Evolutionary conservation across 2,329 filamentous ascomycete genomes (phyloP), one percentile per base, ranked within the genome.

Genomic region (Sporothrix phasma): DNA sequence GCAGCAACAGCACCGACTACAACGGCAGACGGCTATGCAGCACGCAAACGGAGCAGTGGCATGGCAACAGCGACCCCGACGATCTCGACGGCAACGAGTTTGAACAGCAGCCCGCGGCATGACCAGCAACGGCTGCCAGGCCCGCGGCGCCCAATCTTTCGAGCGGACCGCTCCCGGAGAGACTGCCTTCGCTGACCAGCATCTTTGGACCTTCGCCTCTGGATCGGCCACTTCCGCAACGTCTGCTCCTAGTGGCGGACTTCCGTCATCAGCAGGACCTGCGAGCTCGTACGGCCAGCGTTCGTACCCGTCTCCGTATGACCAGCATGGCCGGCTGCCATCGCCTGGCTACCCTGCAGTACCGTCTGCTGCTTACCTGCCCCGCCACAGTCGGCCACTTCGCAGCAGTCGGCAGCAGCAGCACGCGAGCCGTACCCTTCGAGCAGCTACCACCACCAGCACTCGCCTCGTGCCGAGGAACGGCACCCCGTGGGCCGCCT

Each of bases 131-230:
- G 54, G 39, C 56, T 19, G 49, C 24, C 64, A 69, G 54, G 34
- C 67, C 72, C 8, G 26, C 67, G 29, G 71, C 71, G 17, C n/a
- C 29, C 10, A n/a, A 11, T n/a, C 8, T 4, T 4, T 3, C 31
- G 26, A 53, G 49, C 68, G 56, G 51, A 24, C 51, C 51, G 11
- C 53, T 74, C 56, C 76, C 77, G 64, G 80, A 81, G 68, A 79
- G 82, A 68, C 77, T 85, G 24, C 83, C 83, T 1, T 79, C 83
- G 5, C 69, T 85, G 67, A 84, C 80, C 72, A 84, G 81, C 68
- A 73, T 85, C 17, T 84, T 85, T 68, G 81, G 80, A 2, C 79
- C 75, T 7, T 82, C 81, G 22, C 78, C 81, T 5, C 69, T 80
- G 63, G 81, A 84, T 46, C 76, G 76, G 49, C 76, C 80, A 5